A percentile compares a stretch with the other conserved stretches of the same genome.
phyloP scores from a whole-genome alignment of 345 rosid genomes.

The Luvunga scandens region DNA sequence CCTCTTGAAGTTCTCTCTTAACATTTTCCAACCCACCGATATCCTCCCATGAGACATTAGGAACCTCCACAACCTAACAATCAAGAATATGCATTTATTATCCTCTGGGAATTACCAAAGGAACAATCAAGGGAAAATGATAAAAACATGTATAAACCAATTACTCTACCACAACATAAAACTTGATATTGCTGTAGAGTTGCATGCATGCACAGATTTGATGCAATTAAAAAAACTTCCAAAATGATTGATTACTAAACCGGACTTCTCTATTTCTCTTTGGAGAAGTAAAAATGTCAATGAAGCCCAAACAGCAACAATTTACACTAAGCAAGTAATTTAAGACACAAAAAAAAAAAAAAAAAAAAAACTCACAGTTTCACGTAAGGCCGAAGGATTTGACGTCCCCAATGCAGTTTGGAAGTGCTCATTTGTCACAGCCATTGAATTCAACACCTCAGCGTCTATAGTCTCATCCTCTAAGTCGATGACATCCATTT shows the following conservation, averaged over 20 bases:
- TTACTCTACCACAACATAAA: background rate
- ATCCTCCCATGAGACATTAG: slow-evolving; percentile 37
- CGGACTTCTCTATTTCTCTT: background rate
- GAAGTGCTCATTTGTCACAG: slow-evolving; percentile 48
- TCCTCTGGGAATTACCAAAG: background rate
- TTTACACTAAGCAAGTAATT: background rate
- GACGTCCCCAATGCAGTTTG: slow-evolving; percentile 45
- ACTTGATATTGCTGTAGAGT: background rate
- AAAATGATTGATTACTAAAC: background rate
- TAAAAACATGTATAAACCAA: background rate
- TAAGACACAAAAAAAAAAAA: background rate
- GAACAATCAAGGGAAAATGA: background rate
- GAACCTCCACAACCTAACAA: slow-evolving; percentile 38
- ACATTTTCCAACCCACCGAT: slow-evolving; percentile 37
- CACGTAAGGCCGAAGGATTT: slow-evolving; percentile 53
- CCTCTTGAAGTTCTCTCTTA: slow-evolving; percentile 40
- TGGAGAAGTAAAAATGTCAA: background rate
- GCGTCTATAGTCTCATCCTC: slow-evolving; percentile 52
- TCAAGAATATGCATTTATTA: background rate
- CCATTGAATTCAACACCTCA: slow-evolving; percentile 46
- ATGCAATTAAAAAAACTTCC: background rate
- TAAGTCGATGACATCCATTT: slow-evolving; percentile 52
- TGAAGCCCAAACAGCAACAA: background rate
- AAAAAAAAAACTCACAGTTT: slow-evolving; percentile 30
- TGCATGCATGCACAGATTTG: background rate